Conservation (phyloP, 768 basidiomycete genomes). For the Mycena haematopus region DNA sequence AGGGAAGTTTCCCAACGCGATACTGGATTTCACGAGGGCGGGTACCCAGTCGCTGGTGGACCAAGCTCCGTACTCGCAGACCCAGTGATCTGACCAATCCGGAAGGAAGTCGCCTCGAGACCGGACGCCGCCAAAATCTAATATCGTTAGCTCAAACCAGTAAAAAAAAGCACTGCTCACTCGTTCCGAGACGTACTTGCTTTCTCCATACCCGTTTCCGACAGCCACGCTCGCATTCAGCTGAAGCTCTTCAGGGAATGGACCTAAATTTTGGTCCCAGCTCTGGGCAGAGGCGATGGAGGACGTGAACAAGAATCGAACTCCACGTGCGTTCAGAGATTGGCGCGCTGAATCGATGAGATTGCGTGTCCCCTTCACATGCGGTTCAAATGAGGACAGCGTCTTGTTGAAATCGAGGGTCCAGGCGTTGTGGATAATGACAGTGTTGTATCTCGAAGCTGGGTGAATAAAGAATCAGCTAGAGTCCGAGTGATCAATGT, state of each 20-base stretch:
- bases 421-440: conserved; percentile 53
- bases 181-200: conserved; percentile 44
- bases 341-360: conserved; percentile 45
- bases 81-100: conserved; percentile 33
- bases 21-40: conserved; percentile 33
- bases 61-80: conserved; percentile 36
- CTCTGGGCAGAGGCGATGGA: conserved; percentile 39
- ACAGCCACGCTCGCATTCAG: conserved; percentile 34
- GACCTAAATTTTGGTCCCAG: conserved; percentile 36
- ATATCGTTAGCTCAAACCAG: conserved; percentile 21
- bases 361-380: conserved; percentile 49
- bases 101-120: conserved; percentile 39
- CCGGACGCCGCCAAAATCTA: conserved; percentile 42
- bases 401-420: conserved; percentile 53
- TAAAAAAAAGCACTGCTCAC: conserved; percentile 29
- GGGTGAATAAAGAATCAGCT: conserved; percentile 2
- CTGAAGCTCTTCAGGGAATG: conserved; percentile 44
- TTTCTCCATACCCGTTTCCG: conserved; percentile 42
- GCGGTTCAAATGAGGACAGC: conserved; percentile 51
- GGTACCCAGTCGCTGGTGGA: conserved; percentile 41
- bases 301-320: conserved; percentile 44
- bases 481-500: background rate
- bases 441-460: conserved; percentile 37
- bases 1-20: conserved; percentile 27
- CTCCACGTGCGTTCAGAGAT: conserved; percentile 21